Percentiles rank a stretch among this genome's conserved stretches.
Conservation (phyloP, 23 red algal genomes). For the Gracilaria domingensis region DNA sequence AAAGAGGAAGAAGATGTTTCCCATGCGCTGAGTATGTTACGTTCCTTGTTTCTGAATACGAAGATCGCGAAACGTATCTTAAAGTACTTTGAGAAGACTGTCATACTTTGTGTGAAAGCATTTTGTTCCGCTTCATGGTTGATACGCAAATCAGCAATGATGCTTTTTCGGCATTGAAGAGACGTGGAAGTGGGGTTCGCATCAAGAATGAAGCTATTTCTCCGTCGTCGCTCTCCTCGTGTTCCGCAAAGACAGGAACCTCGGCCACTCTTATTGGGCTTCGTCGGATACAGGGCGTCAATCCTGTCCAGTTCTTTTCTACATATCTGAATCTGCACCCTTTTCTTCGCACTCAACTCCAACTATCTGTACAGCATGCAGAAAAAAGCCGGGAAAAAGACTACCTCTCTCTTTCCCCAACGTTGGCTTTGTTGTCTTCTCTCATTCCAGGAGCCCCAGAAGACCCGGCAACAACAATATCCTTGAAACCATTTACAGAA, state of each 20-base stretch:
- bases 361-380: constrained; percentile 24
- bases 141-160: constrained; percentile 57
- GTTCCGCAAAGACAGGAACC: background rate
- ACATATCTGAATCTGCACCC: constrained; percentile 57
- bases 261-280: background rate
- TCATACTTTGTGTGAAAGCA: constrained; percentile 38
- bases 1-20: constrained; percentile 57
- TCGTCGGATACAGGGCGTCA: constrained; percentile 25
- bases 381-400: constrained; percentile 18
- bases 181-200: constrained; percentile 50
- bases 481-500: constrained; percentile 53
- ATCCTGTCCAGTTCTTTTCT: constrained; percentile 61
- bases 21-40: constrained; percentile 64
- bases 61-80: constrained; percentile 46
- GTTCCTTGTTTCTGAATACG: constrained; percentile 51
- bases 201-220: background rate
- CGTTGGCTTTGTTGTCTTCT: constrained; percentile 55
- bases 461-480: constrained; percentile 38
- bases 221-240: constrained; percentile 23
- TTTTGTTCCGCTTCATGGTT: constrained; percentile 68
- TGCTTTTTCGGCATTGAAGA: constrained; percentile 43
- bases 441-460: constrained; percentile 29
- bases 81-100: constrained; percentile 42
- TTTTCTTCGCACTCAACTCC: constrained; percentile 55
- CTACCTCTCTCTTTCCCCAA: constrained; percentile 43